A percentile compares a stretch with the other conserved stretches of the same genome.
Conservation (phyloP, 2,329 filamentous ascomycete species). For the Cladosporium sp. region DNA sequence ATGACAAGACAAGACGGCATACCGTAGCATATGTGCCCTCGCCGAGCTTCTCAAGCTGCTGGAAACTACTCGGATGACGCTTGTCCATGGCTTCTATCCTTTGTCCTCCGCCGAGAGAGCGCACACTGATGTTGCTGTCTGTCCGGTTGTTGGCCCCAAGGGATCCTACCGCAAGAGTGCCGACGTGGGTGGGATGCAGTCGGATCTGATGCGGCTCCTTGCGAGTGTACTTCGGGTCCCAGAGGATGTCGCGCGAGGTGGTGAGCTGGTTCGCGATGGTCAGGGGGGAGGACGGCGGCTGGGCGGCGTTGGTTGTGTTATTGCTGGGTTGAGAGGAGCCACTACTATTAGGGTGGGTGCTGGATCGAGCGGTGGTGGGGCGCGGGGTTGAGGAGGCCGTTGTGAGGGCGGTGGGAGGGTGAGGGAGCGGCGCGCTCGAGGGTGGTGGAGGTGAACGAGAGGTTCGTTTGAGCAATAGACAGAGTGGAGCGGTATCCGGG, state of each 20-base stretch:
- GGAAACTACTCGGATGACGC: conserved; percentile 93
- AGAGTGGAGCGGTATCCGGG: neutral
- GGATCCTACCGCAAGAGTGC: conserved; percentile 36
- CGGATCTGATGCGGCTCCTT: conserved; percentile 39
- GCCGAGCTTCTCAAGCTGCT: conserved; percentile 96
- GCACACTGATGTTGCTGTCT: conserved; percentile 47
- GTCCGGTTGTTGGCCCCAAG: conserved; percentile 34
- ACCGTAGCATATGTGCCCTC: conserved; percentile 98
- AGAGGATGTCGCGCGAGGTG: conserved; percentile 45
- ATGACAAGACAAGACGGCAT: conserved; percentile 22
- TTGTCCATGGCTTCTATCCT: conserved; percentile 65
- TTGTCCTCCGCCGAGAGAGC: conserved; percentile 40
- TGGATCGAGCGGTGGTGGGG: neutral
- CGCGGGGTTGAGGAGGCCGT: neutral
- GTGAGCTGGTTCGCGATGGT: conserved; percentile 41
- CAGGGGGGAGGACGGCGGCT: conserved; percentile 25
- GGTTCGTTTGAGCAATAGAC: neutral
- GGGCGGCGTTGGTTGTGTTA: conserved; percentile 16
- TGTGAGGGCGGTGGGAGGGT: neutral
- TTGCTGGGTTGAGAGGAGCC: neutral
- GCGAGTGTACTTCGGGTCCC: conserved; percentile 42
- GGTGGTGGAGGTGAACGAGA: neutral
- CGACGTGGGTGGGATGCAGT: conserved; percentile 44
- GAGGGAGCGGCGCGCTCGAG: neutral
- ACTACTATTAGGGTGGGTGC: neutral